Conservation (phyloP, 2,329 filamentous ascomycete genomes). For the Sclerotinia spermophila region DNA sequence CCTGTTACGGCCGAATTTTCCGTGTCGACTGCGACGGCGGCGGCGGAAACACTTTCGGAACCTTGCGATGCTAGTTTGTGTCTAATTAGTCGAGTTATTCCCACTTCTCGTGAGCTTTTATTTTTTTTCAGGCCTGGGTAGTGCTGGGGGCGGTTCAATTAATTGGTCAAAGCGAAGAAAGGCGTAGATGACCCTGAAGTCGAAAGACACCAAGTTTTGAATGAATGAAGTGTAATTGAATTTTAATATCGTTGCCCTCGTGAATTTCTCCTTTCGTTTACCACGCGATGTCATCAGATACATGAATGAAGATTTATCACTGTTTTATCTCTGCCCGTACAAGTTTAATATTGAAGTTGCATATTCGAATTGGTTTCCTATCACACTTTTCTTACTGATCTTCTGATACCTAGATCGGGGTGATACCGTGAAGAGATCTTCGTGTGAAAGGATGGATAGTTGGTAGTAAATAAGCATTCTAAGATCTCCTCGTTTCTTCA, state of each 20-base stretch:
- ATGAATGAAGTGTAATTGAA: too few species aligned
- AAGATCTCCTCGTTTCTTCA: too few species aligned
- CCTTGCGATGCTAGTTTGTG: slow-evolving; percentile 4
- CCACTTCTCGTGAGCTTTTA: slow-evolving; percentile 16
- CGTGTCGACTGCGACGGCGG: fast-evolving
- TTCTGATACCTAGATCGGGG: too few species aligned
- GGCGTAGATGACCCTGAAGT: fast-evolving
- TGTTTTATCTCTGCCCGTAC: too few species aligned
- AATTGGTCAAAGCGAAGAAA: too few species aligned
- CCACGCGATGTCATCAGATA: not conserved
- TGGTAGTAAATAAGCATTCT: too few species aligned
- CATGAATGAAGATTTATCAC: fast-evolving
- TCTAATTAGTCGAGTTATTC: slow-evolving; percentile 3
- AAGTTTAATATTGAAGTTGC: too few species aligned
- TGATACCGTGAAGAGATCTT: too few species aligned
- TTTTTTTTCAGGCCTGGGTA: not conserved
- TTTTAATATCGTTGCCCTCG: not conserved
- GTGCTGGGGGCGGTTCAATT: not conserved
- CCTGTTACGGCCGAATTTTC: not conserved
- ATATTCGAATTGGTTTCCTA: too few species aligned
- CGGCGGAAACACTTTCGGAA: not conserved
- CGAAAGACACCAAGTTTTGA: not conserved
- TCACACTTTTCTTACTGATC: too few species aligned
- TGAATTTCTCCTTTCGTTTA: not conserved
- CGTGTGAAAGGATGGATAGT: too few species aligned